A percentile compares a stretch with the other conserved stretches of the same genome.
These are phyloP conservation scores for Elaeis guineensis DNA, from an alignment of 176 grass and related monocot genomes.

Conservation along the genomic window DNA sequence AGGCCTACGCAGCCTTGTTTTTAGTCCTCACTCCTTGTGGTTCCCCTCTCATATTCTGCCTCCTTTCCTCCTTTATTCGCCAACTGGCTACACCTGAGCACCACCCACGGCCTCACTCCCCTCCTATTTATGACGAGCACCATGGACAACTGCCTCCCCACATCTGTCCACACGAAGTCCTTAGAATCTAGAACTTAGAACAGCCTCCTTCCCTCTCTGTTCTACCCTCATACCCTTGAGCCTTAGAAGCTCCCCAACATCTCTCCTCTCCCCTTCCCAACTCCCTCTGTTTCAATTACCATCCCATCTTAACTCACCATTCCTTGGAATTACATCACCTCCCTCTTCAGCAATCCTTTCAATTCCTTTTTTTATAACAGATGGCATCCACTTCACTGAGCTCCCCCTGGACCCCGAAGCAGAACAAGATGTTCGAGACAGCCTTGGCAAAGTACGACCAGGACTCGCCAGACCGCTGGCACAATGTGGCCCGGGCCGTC, in stretches of 20 bases:
- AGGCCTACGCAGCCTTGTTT: too few species aligned
- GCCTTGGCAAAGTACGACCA: conserved; percentile 36
- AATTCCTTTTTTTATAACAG: too few species aligned
- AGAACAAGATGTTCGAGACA: conserved; percentile 47
- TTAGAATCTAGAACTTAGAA: too few species aligned
- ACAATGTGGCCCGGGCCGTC: conserved; percentile 52
- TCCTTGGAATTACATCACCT: background rate
- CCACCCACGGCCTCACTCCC: background rate
- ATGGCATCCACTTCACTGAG: too few species aligned
- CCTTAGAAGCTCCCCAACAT: background rate
- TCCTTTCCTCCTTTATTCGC: too few species aligned
- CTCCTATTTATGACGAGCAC: conserved; percentile 44
- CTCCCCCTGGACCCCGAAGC: conserved; percentile 22
- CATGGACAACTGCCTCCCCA: conserved; percentile 10
- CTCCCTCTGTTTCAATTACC: background rate
- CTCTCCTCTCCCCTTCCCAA: conserved; percentile 4
- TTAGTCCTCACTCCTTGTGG: too few species aligned
- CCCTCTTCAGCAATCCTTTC: too few species aligned
- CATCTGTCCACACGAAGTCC: conserved; percentile 4
- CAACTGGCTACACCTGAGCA: too few species aligned
- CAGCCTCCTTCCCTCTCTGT: too few species aligned
- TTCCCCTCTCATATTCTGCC: too few species aligned
- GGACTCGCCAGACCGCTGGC: conserved; percentile 41
- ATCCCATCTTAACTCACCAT: background rate
- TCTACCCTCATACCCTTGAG: too few species aligned